Conservation (phyloP, 257 asterid species). For the Anisodus acutangulus region DNA sequence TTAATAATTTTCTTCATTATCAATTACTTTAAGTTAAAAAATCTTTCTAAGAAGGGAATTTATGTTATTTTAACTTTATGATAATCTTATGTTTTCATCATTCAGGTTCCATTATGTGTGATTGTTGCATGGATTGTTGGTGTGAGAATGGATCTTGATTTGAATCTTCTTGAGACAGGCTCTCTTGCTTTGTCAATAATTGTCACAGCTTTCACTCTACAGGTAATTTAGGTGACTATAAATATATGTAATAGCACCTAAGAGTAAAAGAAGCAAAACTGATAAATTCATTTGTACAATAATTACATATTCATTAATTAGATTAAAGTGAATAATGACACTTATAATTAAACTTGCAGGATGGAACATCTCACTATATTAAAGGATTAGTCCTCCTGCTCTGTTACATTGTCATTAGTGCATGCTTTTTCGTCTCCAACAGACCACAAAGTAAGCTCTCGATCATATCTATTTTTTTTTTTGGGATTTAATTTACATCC, state of each 20-base stretch:
- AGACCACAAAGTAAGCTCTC: slow-evolving; percentile 51
- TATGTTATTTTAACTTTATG: neutral
- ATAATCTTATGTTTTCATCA: neutral
- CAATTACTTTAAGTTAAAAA: neutral
- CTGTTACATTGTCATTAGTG: slow-evolving; percentile 75
- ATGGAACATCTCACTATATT: slow-evolving; percentile 89
- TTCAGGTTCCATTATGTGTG: slow-evolving; percentile 69
- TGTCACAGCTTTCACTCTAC: slow-evolving; percentile 69
- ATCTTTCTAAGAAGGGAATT: neutral
- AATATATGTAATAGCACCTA: neutral
- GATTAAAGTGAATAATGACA: neutral
- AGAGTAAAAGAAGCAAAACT: too few species aligned
- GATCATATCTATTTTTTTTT: neutral
- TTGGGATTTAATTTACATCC: too few species aligned
- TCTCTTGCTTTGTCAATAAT: slow-evolving; percentile 71
- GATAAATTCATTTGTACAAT: too few species aligned
- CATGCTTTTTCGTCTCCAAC: slow-evolving; percentile 63
- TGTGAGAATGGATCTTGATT: slow-evolving; percentile 66
- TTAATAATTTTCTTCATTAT: neutral
- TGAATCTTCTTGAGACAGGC: slow-evolving; percentile 64
- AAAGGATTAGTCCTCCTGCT: slow-evolving; percentile 81
- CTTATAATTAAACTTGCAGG: slow-evolving; percentile 46
- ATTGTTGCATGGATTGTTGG: slow-evolving; percentile 75
- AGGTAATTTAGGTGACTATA: slow-evolving; percentile 42
- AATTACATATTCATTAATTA: too few species aligned